Conservation (phyloP, 73 alveolate species). For the Paramecium pentaurelia region DNA sequence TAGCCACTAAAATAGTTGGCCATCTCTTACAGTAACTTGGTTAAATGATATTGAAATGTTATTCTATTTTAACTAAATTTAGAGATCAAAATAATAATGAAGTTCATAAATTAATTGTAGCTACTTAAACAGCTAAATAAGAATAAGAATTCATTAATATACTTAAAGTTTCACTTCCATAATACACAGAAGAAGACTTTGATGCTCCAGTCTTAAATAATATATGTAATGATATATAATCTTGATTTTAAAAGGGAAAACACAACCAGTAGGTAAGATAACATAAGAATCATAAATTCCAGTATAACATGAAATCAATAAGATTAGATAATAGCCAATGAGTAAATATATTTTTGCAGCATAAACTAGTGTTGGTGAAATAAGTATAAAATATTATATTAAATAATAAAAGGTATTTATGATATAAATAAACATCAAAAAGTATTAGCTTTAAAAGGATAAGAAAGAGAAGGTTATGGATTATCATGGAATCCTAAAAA, state of each 20-base stretch:
- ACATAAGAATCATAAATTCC: not conserved
- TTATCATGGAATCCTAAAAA: not conserved
- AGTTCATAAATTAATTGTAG: not conserved
- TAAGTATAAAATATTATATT: not conserved
- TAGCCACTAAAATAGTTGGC: conserved; percentile 95
- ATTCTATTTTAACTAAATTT: not conserved
- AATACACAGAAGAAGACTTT: not conserved
- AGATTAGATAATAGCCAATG: conserved; percentile 95
- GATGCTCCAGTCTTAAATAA: not conserved
- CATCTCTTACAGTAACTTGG: conserved; percentile 94
- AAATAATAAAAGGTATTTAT: conserved; percentile 66
- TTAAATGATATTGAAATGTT: conserved; percentile 74
- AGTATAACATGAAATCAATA: conserved; percentile 84
- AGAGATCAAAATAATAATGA: conserved; percentile 6
- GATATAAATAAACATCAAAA: conserved; percentile 87
- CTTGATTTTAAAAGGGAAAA: not conserved
- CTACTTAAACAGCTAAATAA: not conserved
- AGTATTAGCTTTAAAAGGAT: conserved; percentile 79
- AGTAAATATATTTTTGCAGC: conserved; percentile 88
- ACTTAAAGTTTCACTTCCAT: not conserved
- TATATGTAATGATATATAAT: not conserved
- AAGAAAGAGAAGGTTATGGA: conserved; percentile 91
- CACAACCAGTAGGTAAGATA: not conserved
- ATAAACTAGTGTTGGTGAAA: conserved; percentile 87
- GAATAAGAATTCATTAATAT: not conserved